Percentiles rank a stretch among this genome's conserved stretches.
phyloP scores from a whole-genome alignment of 139 green algal species.

The Closterium sp. region DNA sequence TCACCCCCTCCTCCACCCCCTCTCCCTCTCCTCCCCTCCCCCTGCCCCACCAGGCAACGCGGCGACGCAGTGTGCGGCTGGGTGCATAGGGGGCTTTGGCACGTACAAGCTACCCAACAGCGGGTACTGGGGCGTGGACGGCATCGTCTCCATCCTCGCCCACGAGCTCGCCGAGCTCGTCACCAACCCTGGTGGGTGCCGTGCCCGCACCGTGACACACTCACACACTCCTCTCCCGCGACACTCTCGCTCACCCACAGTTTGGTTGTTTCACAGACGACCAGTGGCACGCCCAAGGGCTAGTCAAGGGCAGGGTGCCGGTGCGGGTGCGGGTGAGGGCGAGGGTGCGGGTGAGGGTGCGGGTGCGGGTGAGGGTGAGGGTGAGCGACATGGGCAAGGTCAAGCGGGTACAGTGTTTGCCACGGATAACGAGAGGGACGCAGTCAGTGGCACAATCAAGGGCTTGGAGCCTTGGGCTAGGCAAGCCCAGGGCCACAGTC shows the following conservation, averaged over 20 bases:
- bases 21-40: background rate
- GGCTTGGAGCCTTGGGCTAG: background rate
- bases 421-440: background rate
- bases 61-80: background rate
- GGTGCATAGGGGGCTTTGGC: background rate
- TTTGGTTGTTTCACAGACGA: background rate
- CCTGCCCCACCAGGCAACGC: background rate
- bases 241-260: background rate
- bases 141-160: constrained; percentile 1
- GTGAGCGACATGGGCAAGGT: background rate
- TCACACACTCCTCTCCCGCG: background rate
- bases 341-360: no score
- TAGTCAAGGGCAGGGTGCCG: background rate
- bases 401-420: no score
- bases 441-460: background rate
- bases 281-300: background rate
- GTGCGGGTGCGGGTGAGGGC: no score
- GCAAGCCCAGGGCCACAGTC: no score
- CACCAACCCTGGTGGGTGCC: background rate
- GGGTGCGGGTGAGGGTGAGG: background rate
- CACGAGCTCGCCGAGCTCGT: constrained; percentile 5
- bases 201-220: background rate
- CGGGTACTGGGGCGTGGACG: constrained; percentile 1
- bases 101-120: constrained; percentile 8
- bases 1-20: background rate